Percentiles rank a stretch among this genome's conserved stretches.
phyloP scores from a whole-genome alignment of 2,329 filamentous ascomycete species.

The Spiromastix sp. region DNA sequence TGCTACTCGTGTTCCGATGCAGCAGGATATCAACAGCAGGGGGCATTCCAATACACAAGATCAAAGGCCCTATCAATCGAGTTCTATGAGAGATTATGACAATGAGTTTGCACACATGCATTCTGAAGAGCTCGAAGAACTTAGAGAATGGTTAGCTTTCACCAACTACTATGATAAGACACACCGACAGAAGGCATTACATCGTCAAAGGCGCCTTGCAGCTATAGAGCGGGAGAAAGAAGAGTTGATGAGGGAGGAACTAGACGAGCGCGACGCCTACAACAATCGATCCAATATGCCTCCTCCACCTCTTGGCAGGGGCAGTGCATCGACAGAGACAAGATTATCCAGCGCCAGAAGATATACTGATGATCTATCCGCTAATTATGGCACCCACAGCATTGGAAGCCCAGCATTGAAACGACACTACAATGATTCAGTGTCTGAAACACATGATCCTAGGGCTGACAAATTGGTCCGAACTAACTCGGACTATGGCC shows the following conservation, averaged over 20 bases:
- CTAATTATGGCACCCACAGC: not conserved
- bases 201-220: conserved; percentile 15
- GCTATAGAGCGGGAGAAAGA: conserved; percentile 22
- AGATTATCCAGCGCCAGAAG: not conserved
- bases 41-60: too few relatives aligned
- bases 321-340: not conserved
- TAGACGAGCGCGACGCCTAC: conserved; percentile 9
- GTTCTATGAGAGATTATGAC: too few relatives aligned
- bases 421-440: conserved; percentile 2
- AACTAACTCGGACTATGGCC: too few relatives aligned
- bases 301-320: not conserved
- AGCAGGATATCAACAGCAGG: too few relatives aligned
- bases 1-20: not conserved
- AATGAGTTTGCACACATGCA: conserved; percentile 10
- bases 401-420: not conserved
- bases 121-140: conserved; percentile 13
- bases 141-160: conserved; percentile 26
- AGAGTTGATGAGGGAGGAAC: conserved; percentile 11
- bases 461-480: conserved; percentile 2
- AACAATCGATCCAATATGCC: conserved; percentile 2
- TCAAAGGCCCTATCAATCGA: too few relatives aligned
- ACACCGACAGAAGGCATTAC: conserved; percentile 19
- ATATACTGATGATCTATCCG: conserved; percentile 1
- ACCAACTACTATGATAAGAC: conserved; percentile 24
- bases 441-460: not conserved